A percentile compares a stretch with the other conserved stretches of the same genome.
These are phyloP conservation scores for Xerocomellus chrysenteron DNA, from an alignment of 768 basidiomycete genomes.

Conservation along the genomic window DNA sequence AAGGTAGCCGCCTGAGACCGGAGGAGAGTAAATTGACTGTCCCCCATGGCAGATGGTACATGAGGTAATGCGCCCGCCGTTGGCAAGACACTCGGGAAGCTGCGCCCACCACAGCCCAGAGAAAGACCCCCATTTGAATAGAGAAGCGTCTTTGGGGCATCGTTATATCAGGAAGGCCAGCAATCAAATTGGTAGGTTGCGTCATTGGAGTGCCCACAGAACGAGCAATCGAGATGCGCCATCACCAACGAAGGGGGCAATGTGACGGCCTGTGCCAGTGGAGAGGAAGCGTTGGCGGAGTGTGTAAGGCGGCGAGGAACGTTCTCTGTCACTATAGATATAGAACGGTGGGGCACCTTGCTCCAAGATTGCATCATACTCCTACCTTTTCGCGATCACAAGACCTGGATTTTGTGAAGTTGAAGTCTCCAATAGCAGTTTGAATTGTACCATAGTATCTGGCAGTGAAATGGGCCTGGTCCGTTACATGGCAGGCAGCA, in stretches of 20 bases:
- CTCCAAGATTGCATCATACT: not conserved
- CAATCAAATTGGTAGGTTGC: not conserved
- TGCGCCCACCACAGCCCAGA: slow-evolving; percentile 1
- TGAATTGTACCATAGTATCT: no score
- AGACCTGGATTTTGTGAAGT: not conserved
- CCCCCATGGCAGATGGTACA: not conserved
- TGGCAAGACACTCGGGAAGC: not conserved
- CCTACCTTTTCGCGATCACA: not conserved
- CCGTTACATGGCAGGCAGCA: not conserved
- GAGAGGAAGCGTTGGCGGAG: not conserved
- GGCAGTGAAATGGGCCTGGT: not conserved
- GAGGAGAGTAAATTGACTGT: not conserved
- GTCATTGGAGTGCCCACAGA: not conserved
- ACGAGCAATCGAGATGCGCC: not conserved
- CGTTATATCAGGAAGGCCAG: not conserved
- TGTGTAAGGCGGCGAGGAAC: not conserved
- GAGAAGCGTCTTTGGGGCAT: not conserved
- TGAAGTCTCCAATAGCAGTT: not conserved
- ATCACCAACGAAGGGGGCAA: not conserved
- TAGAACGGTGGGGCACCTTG: not conserved
- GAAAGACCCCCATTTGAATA: not conserved
- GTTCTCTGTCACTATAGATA: not conserved
- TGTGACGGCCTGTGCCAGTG: not conserved
- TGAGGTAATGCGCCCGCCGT: not conserved
- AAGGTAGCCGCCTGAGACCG: not conserved